Evolutionary conservation across 495 filamentous ascomycete genomes (phyloP).

Genomic region (Penicillium atrosanguineum): DNA sequence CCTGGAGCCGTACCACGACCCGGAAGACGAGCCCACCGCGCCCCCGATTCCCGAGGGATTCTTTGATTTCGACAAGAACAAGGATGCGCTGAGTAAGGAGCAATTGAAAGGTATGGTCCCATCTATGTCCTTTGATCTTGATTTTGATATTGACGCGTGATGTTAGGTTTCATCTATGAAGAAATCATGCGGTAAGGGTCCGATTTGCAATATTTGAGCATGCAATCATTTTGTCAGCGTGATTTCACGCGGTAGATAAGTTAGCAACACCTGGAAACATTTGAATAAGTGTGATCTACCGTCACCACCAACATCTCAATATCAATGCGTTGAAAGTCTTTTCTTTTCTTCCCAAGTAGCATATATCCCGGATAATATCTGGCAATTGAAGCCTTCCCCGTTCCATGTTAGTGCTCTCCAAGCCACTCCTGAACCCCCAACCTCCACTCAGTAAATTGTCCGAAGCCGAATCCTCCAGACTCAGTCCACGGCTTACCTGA

Average conservation of each 20-base stretch:
- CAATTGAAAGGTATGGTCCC: slow-evolving; percentile 77
- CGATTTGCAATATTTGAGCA: neutral
- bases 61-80: slow-evolving; percentile 99
- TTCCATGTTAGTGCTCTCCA: too few relatives aligned
- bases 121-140: neutral
- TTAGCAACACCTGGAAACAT: neutral
- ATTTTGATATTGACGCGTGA: slow-evolving; percentile 8
- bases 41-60: slow-evolving; percentile 97
- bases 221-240: neutral
- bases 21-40: slow-evolving; percentile 96
- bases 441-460: too few relatives aligned
- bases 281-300: neutral
- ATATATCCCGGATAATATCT: too few relatives aligned
- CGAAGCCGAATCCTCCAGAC: too few relatives aligned
- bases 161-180: slow-evolving; percentile 82
- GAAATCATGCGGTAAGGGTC: slow-evolving; percentile 90
- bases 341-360: neutral
- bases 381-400: too few relatives aligned
- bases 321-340: neutral
- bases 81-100: slow-evolving; percentile 98
- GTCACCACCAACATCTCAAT: neutral
- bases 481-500: too few relatives aligned
- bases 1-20: slow-evolving; percentile 98
- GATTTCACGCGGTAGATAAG: neutral
- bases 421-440: too few relatives aligned